phyloP scores from a whole-genome alignment of 148 eudicot species.

The Amaranthus cruentus region DNA sequence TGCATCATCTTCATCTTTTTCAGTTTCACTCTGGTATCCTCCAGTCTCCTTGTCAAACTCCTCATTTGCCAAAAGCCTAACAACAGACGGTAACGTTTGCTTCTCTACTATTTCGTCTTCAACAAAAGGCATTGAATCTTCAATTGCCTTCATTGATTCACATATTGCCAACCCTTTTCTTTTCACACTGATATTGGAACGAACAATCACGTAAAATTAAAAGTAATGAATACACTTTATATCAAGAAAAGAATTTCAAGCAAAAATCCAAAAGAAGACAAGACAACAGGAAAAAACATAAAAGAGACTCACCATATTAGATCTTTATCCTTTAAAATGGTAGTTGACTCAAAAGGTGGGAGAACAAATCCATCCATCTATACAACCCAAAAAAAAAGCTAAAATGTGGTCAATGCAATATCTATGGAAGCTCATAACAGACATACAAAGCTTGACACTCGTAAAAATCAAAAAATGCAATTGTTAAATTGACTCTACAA shows the following conservation, averaged over 20 bases:
- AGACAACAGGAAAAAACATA: background rate
- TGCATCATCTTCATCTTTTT: conserved; percentile 29
- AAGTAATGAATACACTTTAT: background rate
- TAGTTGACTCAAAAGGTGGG: conserved; percentile 72
- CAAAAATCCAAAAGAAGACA: conserved; percentile 11
- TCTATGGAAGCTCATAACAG: background rate
- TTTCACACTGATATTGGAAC: conserved; percentile 44
- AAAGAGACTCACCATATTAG: conserved; percentile 53
- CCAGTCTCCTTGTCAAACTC: conserved; percentile 57
- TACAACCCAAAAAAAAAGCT: conserved; percentile 15
- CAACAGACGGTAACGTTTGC: conserved; percentile 34
- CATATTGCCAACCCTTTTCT: conserved; percentile 37
- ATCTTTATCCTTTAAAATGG: conserved; percentile 74
- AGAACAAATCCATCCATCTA: conserved; percentile 89
- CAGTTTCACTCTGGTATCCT: conserved; percentile 45
- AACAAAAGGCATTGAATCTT: conserved; percentile 25
- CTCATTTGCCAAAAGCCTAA: conserved; percentile 57
- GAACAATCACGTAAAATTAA: conserved; percentile 1
- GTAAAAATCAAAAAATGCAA: background rate
- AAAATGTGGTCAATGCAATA: conserved; percentile 8
- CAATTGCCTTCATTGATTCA: conserved; percentile 20
- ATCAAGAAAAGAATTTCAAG: background rate
- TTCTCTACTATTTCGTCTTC: conserved; percentile 34
- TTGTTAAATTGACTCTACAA: background rate
- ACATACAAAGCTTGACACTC: background rate